Evolutionary conservation across 1,139 yeast species (phyloP).

Genomic region (Saccharomyces hybrid): DNA sequence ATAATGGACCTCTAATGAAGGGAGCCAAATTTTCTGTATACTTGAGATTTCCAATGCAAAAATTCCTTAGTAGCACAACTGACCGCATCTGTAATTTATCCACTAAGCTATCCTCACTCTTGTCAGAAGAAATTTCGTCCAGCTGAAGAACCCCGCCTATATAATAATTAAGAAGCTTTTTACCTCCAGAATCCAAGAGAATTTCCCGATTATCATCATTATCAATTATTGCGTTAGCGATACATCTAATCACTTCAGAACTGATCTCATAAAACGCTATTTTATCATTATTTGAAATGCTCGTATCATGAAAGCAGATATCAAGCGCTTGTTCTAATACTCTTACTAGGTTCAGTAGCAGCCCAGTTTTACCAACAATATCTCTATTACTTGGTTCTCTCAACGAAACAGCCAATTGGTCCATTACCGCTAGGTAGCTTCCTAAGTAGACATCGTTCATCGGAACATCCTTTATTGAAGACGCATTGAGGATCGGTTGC

Average conservation of each 20-base stretch:
- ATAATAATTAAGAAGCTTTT: constrained; percentile 13
- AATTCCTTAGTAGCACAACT: constrained; percentile 23
- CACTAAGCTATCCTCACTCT: constrained; percentile 8
- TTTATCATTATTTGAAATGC: not conserved
- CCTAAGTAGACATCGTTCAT: constrained; percentile 13
- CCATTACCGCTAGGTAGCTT: constrained; percentile 19
- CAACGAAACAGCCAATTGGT: constrained; percentile 27
- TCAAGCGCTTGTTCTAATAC: constrained; percentile 12
- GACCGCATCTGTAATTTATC: constrained; percentile 22
- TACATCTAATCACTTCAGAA: constrained; percentile 27
- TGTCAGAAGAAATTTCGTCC: constrained; percentile 3
- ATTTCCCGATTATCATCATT: constrained; percentile 24
- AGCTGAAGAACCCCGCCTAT: constrained; percentile 14
- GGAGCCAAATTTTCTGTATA: constrained; percentile 13
- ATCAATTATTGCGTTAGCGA: constrained; percentile 29
- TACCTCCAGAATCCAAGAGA: constrained; percentile 9
- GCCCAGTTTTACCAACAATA: constrained; percentile 24
- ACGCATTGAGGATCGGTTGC: constrained; percentile 24
- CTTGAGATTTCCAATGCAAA: constrained; percentile 20
- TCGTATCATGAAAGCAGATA: constrained; percentile 10
- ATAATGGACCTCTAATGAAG: constrained; percentile 12
- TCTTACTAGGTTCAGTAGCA: constrained; percentile 16
- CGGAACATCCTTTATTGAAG: constrained; percentile 12
- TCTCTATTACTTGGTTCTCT: constrained; percentile 27
- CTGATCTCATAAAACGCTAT: constrained; percentile 14